Percentiles rank a stretch among this genome's conserved stretches.
phyloP scores from a whole-genome alignment of 345 rosid genomes.

The Eucalyptus fibrosa region DNA sequence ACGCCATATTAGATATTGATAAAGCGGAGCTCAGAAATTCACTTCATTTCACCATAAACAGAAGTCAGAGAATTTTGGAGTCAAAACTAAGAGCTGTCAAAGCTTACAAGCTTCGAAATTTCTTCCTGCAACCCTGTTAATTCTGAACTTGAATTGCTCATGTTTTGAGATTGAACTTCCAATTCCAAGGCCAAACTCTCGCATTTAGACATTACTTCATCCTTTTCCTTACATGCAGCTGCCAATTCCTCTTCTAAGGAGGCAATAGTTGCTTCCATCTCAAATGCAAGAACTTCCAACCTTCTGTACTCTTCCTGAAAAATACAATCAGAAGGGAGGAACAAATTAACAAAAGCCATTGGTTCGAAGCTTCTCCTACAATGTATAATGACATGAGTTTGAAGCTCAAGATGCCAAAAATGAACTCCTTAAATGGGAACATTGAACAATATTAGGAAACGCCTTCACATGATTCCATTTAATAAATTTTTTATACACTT shows the following conservation, averaged over 20 bases:
- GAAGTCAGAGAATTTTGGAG: not conserved
- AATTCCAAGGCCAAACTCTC: constrained; percentile 40
- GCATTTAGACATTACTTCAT: constrained; percentile 32
- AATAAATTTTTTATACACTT: not conserved
- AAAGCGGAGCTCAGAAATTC: not conserved
- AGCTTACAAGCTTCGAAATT: constrained; percentile 39
- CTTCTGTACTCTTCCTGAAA: constrained; percentile 60
- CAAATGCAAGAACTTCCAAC: constrained; percentile 83
- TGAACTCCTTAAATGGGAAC: not conserved
- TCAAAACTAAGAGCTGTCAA: not conserved
- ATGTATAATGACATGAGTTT: not conserved
- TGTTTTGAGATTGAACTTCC: constrained; percentile 30
- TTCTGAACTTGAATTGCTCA: constrained; percentile 32
- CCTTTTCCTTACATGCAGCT: constrained; percentile 41
- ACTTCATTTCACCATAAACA: not conserved
- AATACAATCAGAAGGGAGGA: not conserved
- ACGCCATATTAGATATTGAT: not conserved
- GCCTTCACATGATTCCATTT: not conserved
- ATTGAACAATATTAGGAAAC: not conserved
- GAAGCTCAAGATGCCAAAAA: not conserved
- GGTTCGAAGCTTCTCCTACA: not conserved
- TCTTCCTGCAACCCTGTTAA: constrained; percentile 40
- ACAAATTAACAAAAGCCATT: not conserved
- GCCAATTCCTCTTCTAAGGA: constrained; percentile 69
- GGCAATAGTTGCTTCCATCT: constrained; percentile 85